A percentile compares a stretch with the other conserved stretches of the same genome.
Evolutionary conservation across 164 flowering plant genomes (phyloP).

Genomic region (Sextonia rubra): DNA sequence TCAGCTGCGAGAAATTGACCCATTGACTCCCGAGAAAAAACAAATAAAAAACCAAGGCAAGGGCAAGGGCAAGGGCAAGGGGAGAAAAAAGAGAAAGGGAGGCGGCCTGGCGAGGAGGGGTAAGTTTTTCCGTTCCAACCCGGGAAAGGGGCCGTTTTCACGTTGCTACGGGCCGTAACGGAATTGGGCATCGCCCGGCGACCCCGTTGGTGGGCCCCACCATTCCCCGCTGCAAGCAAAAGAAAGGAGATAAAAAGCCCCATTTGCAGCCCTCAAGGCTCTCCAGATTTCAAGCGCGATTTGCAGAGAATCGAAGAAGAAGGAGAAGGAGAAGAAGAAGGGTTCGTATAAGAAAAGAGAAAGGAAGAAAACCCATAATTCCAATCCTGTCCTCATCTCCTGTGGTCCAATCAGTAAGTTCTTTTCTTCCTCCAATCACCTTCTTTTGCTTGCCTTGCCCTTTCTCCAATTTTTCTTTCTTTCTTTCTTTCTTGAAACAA

Average conservation of each 20-base stretch:
- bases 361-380: constrained; percentile 11
- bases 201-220: no score
- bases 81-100: no score
- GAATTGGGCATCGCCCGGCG: no score
- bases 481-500: not conserved
- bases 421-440: constrained; percentile 3
- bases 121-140: no score
- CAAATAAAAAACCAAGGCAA: no score
- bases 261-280: not conserved
- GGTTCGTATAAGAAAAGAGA: constrained; percentile 7
- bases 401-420: constrained; percentile 47
- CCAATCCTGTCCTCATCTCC: constrained; percentile 28
- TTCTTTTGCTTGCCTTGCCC: not conserved
- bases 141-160: no score
- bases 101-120: no score
- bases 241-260: not conserved
- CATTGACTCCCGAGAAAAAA: no score
- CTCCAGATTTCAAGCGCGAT: not conserved
- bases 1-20: no score
- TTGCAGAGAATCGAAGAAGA: not conserved
- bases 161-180: no score
- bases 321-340: not conserved
- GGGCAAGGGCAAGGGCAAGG: no score
- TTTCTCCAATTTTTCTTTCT: not conserved
- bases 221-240: not conserved